A percentile compares a stretch with the other conserved stretches of the same genome.
These are phyloP conservation scores for Irpex lacteus DNA, from an alignment of 1,284 basidiomycete genomes.

Conservation along the genomic window DNA sequence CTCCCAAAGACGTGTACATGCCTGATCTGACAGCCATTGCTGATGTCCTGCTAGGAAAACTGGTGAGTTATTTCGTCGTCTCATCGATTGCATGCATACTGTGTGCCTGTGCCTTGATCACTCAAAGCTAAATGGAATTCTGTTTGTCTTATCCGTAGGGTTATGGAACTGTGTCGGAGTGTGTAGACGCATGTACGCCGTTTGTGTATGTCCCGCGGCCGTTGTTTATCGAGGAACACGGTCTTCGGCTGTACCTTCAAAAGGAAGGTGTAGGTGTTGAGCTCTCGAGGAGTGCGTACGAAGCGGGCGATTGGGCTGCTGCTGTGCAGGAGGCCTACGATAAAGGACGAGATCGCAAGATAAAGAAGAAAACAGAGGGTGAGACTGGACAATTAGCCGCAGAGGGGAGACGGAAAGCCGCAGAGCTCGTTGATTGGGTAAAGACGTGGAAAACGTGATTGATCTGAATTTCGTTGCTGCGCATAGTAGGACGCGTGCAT, in stretches of 20 bases:
- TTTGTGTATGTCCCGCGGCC: constrained; percentile 75
- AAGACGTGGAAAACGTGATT: constrained; percentile 26
- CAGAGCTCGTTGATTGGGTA: constrained; percentile 50
- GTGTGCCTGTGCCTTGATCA: neutral
- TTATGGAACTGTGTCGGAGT: constrained; percentile 72
- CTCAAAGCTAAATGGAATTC: neutral
- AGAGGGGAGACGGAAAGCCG: constrained; percentile 50
- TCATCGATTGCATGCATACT: neutral
- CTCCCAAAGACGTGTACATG: constrained; percentile 75
- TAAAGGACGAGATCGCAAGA: constrained; percentile 45
- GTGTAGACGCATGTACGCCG: constrained; percentile 68
- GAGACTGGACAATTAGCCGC: constrained; percentile 35
- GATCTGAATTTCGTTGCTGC: neutral
- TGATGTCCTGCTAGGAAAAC: constrained; percentile 76
- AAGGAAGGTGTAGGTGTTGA: constrained; percentile 46
- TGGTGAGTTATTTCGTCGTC: constrained; percentile 39
- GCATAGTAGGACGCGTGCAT: neutral
- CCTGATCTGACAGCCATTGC: constrained; percentile 72
- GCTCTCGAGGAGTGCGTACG: constrained; percentile 54
- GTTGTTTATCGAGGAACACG: constrained; percentile 77
- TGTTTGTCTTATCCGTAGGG: constrained; percentile 37
- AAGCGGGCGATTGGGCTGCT: constrained; percentile 65
- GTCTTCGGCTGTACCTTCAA: constrained; percentile 60
- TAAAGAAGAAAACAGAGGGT: constrained; percentile 36
- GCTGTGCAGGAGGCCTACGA: constrained; percentile 55